A percentile compares a stretch with the other conserved stretches of the same genome.
Evolutionary conservation across 2,329 filamentous ascomycete genomes (phyloP).

Genomic region (Aspergillus calidoustus): DNA sequence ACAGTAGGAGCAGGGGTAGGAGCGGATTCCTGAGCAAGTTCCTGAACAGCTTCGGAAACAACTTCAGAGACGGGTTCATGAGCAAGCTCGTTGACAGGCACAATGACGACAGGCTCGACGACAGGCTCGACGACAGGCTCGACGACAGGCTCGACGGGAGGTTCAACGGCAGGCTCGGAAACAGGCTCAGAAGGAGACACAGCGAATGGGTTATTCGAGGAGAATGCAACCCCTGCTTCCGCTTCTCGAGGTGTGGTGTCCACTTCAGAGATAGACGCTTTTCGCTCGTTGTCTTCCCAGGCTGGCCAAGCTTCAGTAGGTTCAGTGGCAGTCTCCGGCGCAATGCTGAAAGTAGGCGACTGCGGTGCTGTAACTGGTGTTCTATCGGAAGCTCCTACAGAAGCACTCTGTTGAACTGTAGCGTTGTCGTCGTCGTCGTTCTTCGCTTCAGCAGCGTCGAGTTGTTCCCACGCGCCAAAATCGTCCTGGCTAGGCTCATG

Average conservation of each 20-base stretch:
- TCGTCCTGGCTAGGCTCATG: constrained; percentile 22
- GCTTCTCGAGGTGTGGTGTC: not conserved
- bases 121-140: constrained; percentile 4
- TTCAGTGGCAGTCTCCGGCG: constrained; percentile 10
- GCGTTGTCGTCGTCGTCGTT: constrained; percentile 16
- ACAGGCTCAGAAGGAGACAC: not conserved
- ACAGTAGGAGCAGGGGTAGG: constrained; percentile 1
- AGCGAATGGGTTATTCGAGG: not conserved
- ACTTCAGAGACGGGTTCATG: constrained; percentile 17
- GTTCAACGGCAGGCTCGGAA: not conserved
- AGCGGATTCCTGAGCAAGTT: constrained; percentile 3
- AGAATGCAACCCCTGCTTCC: not conserved
- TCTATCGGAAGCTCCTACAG: constrained; percentile 22
- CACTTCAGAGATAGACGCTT: not conserved
- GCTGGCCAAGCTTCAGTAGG: not conserved
- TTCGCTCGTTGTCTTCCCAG: constrained; percentile 9
- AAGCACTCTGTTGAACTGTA: constrained; percentile 11
- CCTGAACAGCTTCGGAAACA: constrained; percentile 23
- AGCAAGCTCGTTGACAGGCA: not conserved
- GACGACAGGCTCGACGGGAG: not conserved
- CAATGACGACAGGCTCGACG: constrained; percentile 9
- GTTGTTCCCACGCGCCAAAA: constrained; percentile 18
- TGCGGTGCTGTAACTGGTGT: constrained; percentile 31
- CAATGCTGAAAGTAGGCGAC: constrained; percentile 25
- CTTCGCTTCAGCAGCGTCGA: constrained; percentile 14